Base-by-base conservation (phyloP, 768 basidiomycete genomes). In the Termitomyces sp. region DNA sequence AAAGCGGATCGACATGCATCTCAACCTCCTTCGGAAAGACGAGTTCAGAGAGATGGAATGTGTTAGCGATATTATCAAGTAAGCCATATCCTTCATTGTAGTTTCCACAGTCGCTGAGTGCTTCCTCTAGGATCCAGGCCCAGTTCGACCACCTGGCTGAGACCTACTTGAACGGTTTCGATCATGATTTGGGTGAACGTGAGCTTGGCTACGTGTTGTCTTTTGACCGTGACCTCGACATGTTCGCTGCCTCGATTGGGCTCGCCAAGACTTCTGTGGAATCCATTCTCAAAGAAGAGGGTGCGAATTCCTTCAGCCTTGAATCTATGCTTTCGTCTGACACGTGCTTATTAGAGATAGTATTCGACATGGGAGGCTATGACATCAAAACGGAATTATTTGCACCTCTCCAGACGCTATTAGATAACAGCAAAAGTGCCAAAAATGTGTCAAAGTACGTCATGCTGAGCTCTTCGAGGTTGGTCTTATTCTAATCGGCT, bases 41-140 rank as follows among this genome's bases (percentile, higher is more conserved):
- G 95, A 95, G 70, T 95, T 99, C 76, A 82, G 88, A 24, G 95
- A 95, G 72, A 83, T 89, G 75, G 96, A 98, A 67, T 98, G 95
- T 71, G 93, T 92, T 20, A 87, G 81, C 65, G 97, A 98, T 68
- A 78, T 98, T 45, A 78, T 82, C 63, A 95, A 90, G 95, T 95
- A 67, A 58, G 88, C 16, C 27, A 22, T n/a, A 33, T 50, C 13
- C 12, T 76, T 20, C 54, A 46, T 30, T 20, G 24, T 36, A 46
- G 15, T 18, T 42, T 39, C 56, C 39, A n/a, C 4, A 45, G 11
- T 46, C 36, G 53, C 30, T 60, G 30, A 62, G 39, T 3, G n/a
- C 16, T 42, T 22, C 33, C 12, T 65, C 16, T 37, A 97, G 95
- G 75, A 87, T 98, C 71, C 86, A 95, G 64, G 87, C 91, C 0